Evolutionary conservation across 345 rosid species (phyloP).

Genomic region (Triadica sebifera): DNA sequence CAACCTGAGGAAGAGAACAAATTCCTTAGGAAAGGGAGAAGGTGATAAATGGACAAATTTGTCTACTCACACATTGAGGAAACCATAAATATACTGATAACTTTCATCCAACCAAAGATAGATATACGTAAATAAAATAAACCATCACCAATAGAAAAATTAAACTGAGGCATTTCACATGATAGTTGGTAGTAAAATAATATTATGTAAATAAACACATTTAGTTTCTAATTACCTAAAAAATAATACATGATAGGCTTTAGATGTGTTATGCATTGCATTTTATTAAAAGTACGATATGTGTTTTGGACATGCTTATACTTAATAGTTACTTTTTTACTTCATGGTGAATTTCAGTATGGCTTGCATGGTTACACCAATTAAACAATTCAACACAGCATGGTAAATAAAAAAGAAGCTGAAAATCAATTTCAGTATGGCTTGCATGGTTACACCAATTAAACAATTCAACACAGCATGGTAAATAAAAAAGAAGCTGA

Average conservation of each 20-base stretch:
- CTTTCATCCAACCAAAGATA: background rate
- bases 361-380: too few relatives aligned
- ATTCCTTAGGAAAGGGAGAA: constrained; percentile 1
- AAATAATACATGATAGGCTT: background rate
- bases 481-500: background rate
- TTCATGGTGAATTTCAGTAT: background rate
- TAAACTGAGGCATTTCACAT: background rate
- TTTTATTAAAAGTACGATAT: background rate
- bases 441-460: background rate
- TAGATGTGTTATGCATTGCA: background rate
- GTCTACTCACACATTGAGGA: constrained; percentile 7
- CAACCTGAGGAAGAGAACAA: constrained; percentile 57
- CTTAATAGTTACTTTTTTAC: too few relatives aligned
- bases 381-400: too few relatives aligned
- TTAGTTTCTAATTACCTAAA: background rate
- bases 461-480: background rate
- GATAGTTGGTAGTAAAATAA: background rate
- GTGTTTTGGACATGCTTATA: background rate
- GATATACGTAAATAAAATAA: background rate
- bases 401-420: too few relatives aligned
- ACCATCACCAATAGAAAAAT: background rate
- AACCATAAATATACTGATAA: background rate
- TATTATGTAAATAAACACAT: background rate
- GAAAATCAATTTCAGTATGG: too few relatives aligned
- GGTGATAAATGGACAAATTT: background rate